A percentile compares a stretch with the other conserved stretches of the same genome.
Conservation (phyloP, 1,284 basidiomycete genomes). For the Sphagnurus paluster region DNA sequence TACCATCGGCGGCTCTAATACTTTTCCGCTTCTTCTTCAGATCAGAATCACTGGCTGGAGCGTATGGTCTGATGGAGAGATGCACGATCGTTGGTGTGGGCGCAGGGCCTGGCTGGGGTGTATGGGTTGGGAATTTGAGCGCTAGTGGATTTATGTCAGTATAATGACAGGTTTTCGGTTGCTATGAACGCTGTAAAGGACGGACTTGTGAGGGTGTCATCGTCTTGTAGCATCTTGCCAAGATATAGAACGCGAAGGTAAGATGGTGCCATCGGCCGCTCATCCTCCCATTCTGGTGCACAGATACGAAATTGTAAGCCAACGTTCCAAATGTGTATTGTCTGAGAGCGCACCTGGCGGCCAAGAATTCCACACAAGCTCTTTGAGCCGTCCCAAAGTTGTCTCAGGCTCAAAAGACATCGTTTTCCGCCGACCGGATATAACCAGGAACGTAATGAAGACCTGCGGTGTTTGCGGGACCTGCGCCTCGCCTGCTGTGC, state of each 20-base stretch:
- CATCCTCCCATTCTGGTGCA: constrained; percentile 73
- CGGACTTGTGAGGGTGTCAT: constrained; percentile 74
- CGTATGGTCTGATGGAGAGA: constrained; percentile 72
- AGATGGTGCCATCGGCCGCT: constrained; percentile 76
- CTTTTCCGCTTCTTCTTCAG: constrained; percentile 53
- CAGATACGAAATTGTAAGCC: background rate
- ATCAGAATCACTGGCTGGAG: constrained; percentile 51
- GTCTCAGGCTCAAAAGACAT: constrained; percentile 81
- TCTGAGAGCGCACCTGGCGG: constrained; percentile 53
- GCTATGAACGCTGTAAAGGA: constrained; percentile 21
- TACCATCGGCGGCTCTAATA: constrained; percentile 28
- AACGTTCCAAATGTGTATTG: background rate
- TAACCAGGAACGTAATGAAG: constrained; percentile 73
- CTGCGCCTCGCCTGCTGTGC: constrained; percentile 4
- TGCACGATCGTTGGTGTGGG: constrained; percentile 72
- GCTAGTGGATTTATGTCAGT: constrained; percentile 31
- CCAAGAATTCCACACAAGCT: constrained; percentile 85
- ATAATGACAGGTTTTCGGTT: background rate
- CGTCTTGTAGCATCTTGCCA: constrained; percentile 83
- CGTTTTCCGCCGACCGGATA: constrained; percentile 69
- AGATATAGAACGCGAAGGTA: constrained; percentile 79
- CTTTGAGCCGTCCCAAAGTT: constrained; percentile 80
- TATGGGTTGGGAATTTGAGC: constrained; percentile 49
- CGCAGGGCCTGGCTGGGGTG: constrained; percentile 31
- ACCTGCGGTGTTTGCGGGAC: constrained; percentile 65